phyloP scores from a whole-genome alignment of 208 protist species.

The Leptomonas seymouri region DNA sequence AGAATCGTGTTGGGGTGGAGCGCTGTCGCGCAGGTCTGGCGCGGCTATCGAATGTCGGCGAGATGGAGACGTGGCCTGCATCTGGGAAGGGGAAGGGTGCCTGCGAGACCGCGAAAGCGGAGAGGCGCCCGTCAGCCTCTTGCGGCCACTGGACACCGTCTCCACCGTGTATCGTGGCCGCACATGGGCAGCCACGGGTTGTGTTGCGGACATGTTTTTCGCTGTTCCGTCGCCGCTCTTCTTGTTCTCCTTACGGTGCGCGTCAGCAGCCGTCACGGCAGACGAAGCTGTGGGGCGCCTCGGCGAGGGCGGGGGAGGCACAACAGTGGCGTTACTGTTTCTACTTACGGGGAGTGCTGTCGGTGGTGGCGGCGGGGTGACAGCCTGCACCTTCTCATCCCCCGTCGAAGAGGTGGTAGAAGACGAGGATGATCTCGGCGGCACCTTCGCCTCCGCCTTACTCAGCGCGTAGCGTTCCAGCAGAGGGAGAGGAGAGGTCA shows the following conservation, averaged over 20 bases:
- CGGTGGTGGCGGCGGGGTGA: not conserved
- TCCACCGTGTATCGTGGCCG: constrained; percentile 29
- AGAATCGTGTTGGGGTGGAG: not conserved
- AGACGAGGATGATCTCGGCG: not conserved
- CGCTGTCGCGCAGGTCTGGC: not conserved
- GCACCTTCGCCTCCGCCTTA: not conserved
- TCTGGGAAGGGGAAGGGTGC: not conserved
- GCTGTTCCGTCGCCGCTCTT: not conserved
- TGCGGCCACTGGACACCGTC: constrained; percentile 31
- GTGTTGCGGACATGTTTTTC: not conserved
- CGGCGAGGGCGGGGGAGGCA: constrained; percentile 5
- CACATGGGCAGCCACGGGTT: not conserved
- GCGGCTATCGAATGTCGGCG: too few species aligned
- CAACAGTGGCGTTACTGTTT: constrained; percentile 10
- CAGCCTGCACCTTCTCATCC: too few species aligned
- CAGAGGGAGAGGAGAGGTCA: constrained; percentile 21
- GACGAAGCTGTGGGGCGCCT: not conserved
- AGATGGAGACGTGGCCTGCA: not conserved
- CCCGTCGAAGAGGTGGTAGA: not conserved
- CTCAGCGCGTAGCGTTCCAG: constrained; percentile 7
- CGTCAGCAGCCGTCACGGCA: not conserved
- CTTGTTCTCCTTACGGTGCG: too few species aligned
- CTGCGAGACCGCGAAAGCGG: not conserved
- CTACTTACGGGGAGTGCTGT: not conserved
- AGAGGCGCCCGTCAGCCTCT: not conserved